These are phyloP conservation scores for Penicillium freii DNA, from an alignment of 2,329 filamentous ascomycete species.

Conservation along the genomic window DNA sequence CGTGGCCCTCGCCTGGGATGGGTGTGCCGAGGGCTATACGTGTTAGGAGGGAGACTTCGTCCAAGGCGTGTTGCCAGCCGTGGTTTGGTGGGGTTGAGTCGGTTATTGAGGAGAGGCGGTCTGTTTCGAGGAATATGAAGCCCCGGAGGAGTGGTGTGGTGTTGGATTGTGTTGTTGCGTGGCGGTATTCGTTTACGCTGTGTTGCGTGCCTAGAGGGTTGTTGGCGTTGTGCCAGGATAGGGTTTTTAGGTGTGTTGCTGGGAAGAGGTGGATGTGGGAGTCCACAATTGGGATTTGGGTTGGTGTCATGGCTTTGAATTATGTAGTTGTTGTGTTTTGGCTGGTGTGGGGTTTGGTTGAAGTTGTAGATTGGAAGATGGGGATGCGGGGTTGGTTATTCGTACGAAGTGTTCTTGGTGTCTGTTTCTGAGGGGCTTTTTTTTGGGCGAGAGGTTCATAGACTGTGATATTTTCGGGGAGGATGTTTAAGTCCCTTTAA, in stretches of 20 bases:
- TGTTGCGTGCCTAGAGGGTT: slow-evolving; percentile 62
- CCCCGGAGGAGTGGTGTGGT: slow-evolving; percentile 51
- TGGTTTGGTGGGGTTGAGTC: slow-evolving; percentile 20
- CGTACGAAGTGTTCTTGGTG: not conserved
- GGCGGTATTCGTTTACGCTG: slow-evolving; percentile 63
- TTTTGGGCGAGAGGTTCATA: not conserved
- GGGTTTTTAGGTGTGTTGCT: slow-evolving; percentile 60
- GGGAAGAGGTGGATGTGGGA: slow-evolving; percentile 91
- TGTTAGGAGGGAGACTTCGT: slow-evolving; percentile 68
- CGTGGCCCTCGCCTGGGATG: slow-evolving; percentile 58
- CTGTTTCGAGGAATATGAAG: slow-evolving; percentile 81
- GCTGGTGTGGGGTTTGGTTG: not conserved
- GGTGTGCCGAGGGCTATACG: slow-evolving; percentile 64
- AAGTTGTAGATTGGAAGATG: not conserved
- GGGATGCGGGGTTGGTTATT: not conserved
- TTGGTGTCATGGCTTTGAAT: not conserved
- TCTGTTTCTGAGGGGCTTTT: not conserved
- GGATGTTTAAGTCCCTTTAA: not conserved
- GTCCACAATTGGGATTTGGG: slow-evolving; percentile 64
- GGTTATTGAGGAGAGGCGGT: slow-evolving; percentile 63
- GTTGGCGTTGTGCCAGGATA: slow-evolving; percentile 66
- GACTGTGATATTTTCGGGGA: not conserved
- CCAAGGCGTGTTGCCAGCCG: slow-evolving; percentile 67
- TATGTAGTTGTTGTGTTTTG: not conserved
- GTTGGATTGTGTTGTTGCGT: slow-evolving; percentile 29